phyloP scores from a whole-genome alignment of 2,329 filamentous ascomycete genomes.

The Phaeoacremonium minimum region DNA sequence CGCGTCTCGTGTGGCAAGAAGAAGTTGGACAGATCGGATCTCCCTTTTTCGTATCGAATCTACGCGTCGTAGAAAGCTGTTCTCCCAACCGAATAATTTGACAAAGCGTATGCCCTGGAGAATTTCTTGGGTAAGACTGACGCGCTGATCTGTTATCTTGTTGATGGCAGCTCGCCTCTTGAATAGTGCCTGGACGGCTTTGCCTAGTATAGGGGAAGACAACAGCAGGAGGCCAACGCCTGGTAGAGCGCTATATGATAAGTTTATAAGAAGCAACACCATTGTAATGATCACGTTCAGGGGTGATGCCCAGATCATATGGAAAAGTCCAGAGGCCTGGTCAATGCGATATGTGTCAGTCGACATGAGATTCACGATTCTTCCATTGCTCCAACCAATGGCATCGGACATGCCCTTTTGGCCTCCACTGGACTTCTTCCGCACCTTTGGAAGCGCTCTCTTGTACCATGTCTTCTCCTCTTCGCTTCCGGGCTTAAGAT shows the following conservation, averaged over 20 bases:
- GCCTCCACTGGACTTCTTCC: neutral
- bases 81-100: conserved; percentile 90
- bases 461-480: conserved; percentile 1
- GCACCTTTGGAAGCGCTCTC: neutral
- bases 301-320: conserved; percentile 79
- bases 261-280: conserved; percentile 70
- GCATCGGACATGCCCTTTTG: neutral
- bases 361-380: conserved; percentile 1
- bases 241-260: conserved; percentile 83
- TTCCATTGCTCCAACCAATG: conserved; percentile 1
- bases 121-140: conserved; percentile 82
- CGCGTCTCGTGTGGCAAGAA: conserved; percentile 73
- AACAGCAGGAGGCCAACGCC: conserved; percentile 75
- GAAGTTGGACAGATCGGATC: conserved; percentile 69
- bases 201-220: conserved; percentile 67
- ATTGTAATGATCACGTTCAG: conserved; percentile 71
- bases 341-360: conserved; percentile 1
- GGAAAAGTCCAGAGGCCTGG: conserved; percentile 53
- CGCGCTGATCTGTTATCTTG: conserved; percentile 81
- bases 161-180: conserved; percentile 72
- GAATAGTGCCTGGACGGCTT: conserved; percentile 69
- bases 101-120: conserved; percentile 86
- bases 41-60: conserved; percentile 66
- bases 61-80: conserved; percentile 70
- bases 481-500: conserved; percentile 1